Conservation (phyloP, 139 green algal species). For the Chlorella sp. region DNA sequence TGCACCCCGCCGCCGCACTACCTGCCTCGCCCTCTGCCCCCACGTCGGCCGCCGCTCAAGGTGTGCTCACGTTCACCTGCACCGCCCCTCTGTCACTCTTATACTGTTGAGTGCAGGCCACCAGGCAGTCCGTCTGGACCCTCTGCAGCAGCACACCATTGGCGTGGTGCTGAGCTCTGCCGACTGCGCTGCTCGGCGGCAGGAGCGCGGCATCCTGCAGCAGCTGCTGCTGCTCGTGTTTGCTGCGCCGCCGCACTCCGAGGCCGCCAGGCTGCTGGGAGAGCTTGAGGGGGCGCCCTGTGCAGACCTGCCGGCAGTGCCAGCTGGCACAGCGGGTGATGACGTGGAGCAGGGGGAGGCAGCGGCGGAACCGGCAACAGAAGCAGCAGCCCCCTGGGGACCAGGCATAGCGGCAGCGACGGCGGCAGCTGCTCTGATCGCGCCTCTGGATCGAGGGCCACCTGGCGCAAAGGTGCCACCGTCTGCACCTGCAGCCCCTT, state of each 20-base stretch:
- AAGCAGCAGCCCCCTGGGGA: background rate
- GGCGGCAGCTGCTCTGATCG: background rate
- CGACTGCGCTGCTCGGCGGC: conserved; percentile 7
- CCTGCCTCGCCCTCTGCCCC: background rate
- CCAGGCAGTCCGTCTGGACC: conserved; percentile 10
- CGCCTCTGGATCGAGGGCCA: too few relatives aligned
- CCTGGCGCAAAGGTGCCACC: too few relatives aligned
- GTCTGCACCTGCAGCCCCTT: background rate
- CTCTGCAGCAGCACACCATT: conserved; percentile 23
- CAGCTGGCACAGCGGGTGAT: background rate
- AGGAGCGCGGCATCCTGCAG: conserved; percentile 37
- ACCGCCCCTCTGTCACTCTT: too few relatives aligned
- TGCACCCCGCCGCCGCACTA: background rate
- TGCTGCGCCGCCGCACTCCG: conserved; percentile 1
- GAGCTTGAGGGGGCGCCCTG: background rate
- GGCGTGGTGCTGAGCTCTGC: conserved; percentile 17
- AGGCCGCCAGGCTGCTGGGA: background rate
- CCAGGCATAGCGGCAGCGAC: background rate
- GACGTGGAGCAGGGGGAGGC: too few relatives aligned
- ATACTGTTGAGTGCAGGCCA: too few relatives aligned
- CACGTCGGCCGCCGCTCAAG: too few relatives aligned
- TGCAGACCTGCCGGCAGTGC: background rate
- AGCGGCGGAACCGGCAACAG: background rate
- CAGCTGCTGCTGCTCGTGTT: conserved; percentile 36
- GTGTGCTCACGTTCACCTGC: background rate